These are phyloP conservation scores for Cryptomeria japonica DNA, from an alignment of 75 land plant species.

Conservation along the genomic window DNA sequence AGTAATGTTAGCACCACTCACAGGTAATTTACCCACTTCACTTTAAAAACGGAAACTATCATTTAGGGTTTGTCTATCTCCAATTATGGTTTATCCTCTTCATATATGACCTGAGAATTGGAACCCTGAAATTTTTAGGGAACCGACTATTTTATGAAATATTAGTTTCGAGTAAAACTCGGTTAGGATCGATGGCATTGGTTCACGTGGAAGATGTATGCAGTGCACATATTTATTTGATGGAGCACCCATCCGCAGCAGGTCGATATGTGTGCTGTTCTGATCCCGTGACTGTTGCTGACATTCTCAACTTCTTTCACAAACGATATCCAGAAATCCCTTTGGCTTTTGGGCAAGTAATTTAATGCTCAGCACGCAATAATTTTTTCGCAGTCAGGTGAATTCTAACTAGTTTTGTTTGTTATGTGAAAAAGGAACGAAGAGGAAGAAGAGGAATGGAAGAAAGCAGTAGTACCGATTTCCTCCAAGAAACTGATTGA, in stretches of 20 bases:
- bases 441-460: neutral
- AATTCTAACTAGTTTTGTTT: neutral
- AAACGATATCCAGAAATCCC: neutral
- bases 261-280: neutral
- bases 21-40: neutral
- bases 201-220: neutral
- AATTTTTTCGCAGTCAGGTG: neutral
- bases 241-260: neutral
- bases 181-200: neutral
- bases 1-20: neutral
- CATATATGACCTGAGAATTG: neutral
- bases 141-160: neutral
- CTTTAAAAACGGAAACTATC: too few species aligned
- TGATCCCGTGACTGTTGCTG: neutral
- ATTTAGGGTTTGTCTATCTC: neutral
- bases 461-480: neutral
- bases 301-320: neutral
- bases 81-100: neutral
- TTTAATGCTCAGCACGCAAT: neutral
- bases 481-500: neutral
- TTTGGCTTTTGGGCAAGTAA: neutral
- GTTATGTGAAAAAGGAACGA: neutral
- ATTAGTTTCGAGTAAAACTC: too few species aligned
- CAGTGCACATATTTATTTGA: neutral
- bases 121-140: neutral